A percentile compares a stretch with the other conserved stretches of the same genome.
phyloP scores from a whole-genome alignment of 108 stramenopile genomes.

The Seminavis robusta region DNA sequence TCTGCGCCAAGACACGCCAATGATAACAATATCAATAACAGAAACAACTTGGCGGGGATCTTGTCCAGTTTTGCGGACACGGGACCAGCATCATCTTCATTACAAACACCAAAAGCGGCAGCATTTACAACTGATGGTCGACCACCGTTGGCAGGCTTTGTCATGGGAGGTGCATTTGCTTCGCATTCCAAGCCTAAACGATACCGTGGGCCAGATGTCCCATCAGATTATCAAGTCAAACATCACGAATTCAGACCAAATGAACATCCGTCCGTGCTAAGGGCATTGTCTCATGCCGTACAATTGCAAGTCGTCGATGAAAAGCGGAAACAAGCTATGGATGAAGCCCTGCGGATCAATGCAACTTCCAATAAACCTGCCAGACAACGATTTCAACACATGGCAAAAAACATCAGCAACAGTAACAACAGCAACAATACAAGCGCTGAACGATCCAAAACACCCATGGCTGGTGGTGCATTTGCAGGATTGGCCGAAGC shows the following conservation, averaged over 20 bases:
- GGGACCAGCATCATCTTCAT: not conserved
- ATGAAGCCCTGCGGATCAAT: not conserved
- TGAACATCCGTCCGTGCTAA: conserved; percentile 28
- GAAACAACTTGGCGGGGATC: conserved; percentile 8
- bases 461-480: conserved; percentile 21
- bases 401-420: conserved; percentile 2
- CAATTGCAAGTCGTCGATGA: conserved; percentile 13
- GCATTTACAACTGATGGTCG: conserved; percentile 34
- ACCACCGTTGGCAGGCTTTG: conserved; percentile 45
- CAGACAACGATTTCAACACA: not conserved
- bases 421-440: conserved; percentile 8
- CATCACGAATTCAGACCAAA: conserved; percentile 40
- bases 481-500: conserved; percentile 37
- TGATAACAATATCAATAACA: not conserved
- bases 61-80: conserved; percentile 23
- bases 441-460: not conserved
- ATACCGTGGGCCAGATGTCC: conserved; percentile 57
- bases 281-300: conserved; percentile 26
- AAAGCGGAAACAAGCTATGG: not conserved
- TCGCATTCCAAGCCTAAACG: conserved; percentile 2
- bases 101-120: not conserved
- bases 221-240: conserved; percentile 27
- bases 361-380: not conserved
- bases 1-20: not conserved
- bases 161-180: conserved; percentile 26